These are phyloP conservation scores for Cytospora schulzeri DNA, from an alignment of 2,329 filamentous ascomycete species.

Conservation along the genomic window DNA sequence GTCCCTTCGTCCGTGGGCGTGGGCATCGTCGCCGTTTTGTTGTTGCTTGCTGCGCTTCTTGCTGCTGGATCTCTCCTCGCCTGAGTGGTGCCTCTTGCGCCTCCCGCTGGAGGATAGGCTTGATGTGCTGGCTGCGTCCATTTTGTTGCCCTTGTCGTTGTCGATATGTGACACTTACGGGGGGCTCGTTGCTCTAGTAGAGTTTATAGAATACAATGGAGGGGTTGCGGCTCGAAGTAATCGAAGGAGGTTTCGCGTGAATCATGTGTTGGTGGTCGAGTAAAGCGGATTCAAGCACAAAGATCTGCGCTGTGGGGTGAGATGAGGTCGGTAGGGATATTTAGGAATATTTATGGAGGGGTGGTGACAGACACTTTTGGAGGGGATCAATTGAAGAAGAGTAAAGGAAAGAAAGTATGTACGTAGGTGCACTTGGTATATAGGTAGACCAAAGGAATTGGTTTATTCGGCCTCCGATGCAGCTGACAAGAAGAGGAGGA, in stretches of 20 bases:
- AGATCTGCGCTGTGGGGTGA: neutral
- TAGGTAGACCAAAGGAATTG: slow-evolving; percentile 3
- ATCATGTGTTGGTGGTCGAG: neutral
- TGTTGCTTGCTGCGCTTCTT: slow-evolving; percentile 32
- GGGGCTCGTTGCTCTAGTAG: neutral
- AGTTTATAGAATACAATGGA: neutral
- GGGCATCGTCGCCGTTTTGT: slow-evolving; percentile 27
- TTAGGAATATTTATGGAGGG: no score
- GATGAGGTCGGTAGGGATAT: no score
- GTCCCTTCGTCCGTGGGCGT: slow-evolving; percentile 45
- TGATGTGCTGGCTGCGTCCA: slow-evolving; percentile 25
- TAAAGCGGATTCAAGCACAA: neutral
- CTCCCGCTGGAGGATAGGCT: slow-evolving; percentile 22
- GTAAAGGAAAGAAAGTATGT: neutral
- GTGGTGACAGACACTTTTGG: no score
- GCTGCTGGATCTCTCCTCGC: slow-evolving; percentile 24
- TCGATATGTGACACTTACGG: neutral
- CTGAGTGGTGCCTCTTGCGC: slow-evolving; percentile 21
- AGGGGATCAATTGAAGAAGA: slow-evolving; percentile 11
- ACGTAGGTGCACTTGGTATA: neutral
- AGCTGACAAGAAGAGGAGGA: slow-evolving; percentile 5
- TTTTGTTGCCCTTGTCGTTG: neutral
- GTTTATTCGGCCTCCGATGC: slow-evolving; percentile 19
- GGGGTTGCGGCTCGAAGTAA: neutral
- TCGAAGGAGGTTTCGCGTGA: neutral